Percentiles rank a stretch among this genome's conserved stretches.
Evolutionary conservation across 2,329 filamentous ascomycete species (phyloP).

Genomic region (Pseudopyrenochaeta lycopersici): DNA sequence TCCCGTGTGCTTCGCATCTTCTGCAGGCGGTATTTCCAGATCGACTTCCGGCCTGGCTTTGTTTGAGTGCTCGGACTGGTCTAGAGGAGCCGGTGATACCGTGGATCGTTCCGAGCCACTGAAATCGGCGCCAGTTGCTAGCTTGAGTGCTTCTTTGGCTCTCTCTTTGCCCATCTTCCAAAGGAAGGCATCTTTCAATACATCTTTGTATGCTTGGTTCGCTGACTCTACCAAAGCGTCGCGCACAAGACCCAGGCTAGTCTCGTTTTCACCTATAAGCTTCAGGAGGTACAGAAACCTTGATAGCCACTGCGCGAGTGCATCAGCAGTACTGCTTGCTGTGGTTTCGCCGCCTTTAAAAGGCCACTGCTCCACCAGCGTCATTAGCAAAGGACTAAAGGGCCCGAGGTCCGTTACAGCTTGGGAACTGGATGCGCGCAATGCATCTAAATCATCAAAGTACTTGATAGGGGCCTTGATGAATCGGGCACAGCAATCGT

Average conservation of each 20-base stretch:
- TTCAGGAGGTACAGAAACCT: conserved; percentile 47
- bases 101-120: conserved; percentile 46
- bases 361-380: conserved; percentile 79
- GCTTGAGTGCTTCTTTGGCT: conserved; percentile 44
- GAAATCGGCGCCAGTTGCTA: conserved; percentile 45
- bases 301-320: conserved; percentile 47
- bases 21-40: conserved; percentile 49
- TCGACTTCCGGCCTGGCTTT: conserved; percentile 24
- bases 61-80: conserved; percentile 18
- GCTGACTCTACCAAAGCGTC: conserved; percentile 40
- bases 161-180: conserved; percentile 51
- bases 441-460: conserved; percentile 72
- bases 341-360: conserved; percentile 58
- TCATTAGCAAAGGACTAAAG: conserved; percentile 72
- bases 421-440: conserved; percentile 35
- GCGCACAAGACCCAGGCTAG: conserved; percentile 33
- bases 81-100: conserved; percentile 32
- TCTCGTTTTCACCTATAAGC: conserved; percentile 47
- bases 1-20: conserved; percentile 55
- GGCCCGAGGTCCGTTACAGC: conserved; percentile 31
- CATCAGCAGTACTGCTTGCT: conserved; percentile 35
- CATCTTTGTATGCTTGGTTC: conserved; percentile 36
- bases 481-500: conserved; percentile 82
- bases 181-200: conserved; percentile 45
- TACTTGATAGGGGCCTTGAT: conserved; percentile 83